A percentile compares a stretch with the other conserved stretches of the same genome.
These are phyloP conservation scores for Ophiostoma ulmi DNA, from an alignment of 2,329 filamentous ascomycete species.

Conservation along the genomic window DNA sequence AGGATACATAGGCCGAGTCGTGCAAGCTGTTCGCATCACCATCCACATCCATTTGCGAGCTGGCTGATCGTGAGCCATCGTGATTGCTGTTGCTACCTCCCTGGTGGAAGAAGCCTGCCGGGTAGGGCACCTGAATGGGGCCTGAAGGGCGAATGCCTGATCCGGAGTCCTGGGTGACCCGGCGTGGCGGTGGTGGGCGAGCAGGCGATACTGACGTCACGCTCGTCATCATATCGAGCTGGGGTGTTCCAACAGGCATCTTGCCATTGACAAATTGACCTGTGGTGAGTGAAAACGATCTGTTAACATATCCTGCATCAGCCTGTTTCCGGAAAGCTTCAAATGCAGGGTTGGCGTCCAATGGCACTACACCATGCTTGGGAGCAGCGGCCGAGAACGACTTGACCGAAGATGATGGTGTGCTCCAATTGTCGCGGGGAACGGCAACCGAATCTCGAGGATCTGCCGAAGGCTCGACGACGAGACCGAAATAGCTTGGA, in stretches of 20 bases:
- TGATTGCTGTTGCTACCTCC: conserved; percentile 1
- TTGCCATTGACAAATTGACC: conserved; percentile 32
- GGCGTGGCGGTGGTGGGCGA: conserved; percentile 30
- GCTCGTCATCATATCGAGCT: conserved; percentile 3
- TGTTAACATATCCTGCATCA: conserved; percentile 54
- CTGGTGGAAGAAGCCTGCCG: conserved; percentile 6
- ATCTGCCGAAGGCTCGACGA: conserved; percentile 57
- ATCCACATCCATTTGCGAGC: conserved; percentile 41
- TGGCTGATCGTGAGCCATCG: background rate
- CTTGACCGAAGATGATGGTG: conserved; percentile 61
- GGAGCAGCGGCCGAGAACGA: conserved; percentile 65
- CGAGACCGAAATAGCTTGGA: conserved; percentile 83
- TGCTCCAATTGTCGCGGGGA: conserved; percentile 68
- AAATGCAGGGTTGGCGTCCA: conserved; percentile 75
- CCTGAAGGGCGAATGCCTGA: conserved; percentile 24
- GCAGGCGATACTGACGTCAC: background rate
- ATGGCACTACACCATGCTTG: conserved; percentile 52
- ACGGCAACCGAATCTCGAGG: conserved; percentile 59
- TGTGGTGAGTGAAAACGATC: conserved; percentile 46
- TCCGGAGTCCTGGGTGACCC: conserved; percentile 47
- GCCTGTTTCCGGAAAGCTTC: conserved; percentile 71
- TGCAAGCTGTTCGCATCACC: conserved; percentile 42
- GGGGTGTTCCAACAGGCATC: conserved; percentile 3
- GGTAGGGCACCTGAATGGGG: background rate
- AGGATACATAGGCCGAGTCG: conserved; percentile 52